These are phyloP conservation scores for Aspergillus hiratsukae DNA, from an alignment of 2,329 filamentous ascomycete genomes.

Conservation along the genomic window DNA sequence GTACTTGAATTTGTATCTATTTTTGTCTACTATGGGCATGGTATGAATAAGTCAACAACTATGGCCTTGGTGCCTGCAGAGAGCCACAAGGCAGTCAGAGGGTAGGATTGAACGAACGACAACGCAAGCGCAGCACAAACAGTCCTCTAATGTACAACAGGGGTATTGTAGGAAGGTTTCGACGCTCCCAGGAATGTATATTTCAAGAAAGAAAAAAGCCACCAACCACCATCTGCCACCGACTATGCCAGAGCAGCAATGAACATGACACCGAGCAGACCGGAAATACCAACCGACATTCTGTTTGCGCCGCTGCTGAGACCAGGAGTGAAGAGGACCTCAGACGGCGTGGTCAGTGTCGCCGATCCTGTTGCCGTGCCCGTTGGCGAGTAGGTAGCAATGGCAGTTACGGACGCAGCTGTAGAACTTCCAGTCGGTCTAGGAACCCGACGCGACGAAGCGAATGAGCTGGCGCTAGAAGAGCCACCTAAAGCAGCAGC, in stretches of 20 bases:
- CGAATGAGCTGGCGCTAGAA: not conserved
- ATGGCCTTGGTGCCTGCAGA: not conserved
- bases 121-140: not conserved
- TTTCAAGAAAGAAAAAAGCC: not conserved
- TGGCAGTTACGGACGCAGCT: not conserved
- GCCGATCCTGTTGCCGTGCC: conserved; percentile 2
- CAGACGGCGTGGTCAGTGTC: conserved; percentile 4
- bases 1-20: not conserved
- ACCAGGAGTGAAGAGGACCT: conserved; percentile 14
- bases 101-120: not conserved
- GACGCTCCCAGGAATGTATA: not conserved
- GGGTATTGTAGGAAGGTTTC: not conserved
- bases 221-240: not conserved
- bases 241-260: conserved; percentile 15
- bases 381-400: not conserved
- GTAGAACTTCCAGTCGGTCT: not conserved
- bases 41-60: not conserved
- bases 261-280: conserved; percentile 13
- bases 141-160: not conserved
- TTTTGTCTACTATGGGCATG: not conserved
- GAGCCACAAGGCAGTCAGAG: not conserved
- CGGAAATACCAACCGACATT: conserved; percentile 11
- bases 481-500: not conserved
- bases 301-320: conserved; percentile 22
- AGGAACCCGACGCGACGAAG: not conserved